Evolutionary conservation across 805 yeast genomes (phyloP).

Genomic region (Wickerhamomyces silvicola): DNA sequence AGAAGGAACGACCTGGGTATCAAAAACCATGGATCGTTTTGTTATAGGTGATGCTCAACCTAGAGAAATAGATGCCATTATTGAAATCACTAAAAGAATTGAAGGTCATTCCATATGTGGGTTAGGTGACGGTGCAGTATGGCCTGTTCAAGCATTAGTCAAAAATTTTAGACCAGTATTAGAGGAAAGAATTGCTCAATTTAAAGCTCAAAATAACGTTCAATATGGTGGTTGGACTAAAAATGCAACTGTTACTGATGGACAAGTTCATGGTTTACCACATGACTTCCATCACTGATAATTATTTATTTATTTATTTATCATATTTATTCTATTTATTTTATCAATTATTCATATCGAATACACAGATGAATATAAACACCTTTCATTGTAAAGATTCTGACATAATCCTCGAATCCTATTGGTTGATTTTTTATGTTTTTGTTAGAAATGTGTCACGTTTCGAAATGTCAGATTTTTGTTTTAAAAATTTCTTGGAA

Average conservation of each 20-base stretch:
- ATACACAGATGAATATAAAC: too few relatives aligned
- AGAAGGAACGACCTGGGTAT: slow-evolving; percentile 86
- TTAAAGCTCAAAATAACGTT: slow-evolving; percentile 38
- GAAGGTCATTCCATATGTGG: slow-evolving; percentile 94
- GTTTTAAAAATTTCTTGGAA: too few relatives aligned
- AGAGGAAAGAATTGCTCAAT: slow-evolving; percentile 68
- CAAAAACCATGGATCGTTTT: slow-evolving; percentile 79
- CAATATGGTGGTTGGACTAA: slow-evolving; percentile 76
- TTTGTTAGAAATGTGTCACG: too few relatives aligned
- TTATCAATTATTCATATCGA: slow-evolving; percentile 7
- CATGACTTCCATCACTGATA: slow-evolving; percentile 17
- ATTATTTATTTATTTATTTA: not conserved
- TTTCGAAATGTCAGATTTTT: too few relatives aligned
- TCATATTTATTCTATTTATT: slow-evolving; percentile 6
- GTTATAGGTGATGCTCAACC: slow-evolving; percentile 71
- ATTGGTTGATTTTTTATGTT: too few relatives aligned
- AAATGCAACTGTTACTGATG: slow-evolving; percentile 51
- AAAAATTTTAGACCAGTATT: slow-evolving; percentile 79
- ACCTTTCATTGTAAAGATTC: too few relatives aligned
- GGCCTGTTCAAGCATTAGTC: slow-evolving; percentile 90
- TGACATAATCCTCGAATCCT: too few relatives aligned
- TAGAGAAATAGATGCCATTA: slow-evolving; percentile 78
- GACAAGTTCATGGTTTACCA: slow-evolving; percentile 58
- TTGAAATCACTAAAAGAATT: slow-evolving; percentile 77
- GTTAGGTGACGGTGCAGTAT: slow-evolving; percentile 87